Base-by-base conservation (phyloP, 2,329 filamentous ascomycete genomes). In the Septoria petroselini region DNA sequence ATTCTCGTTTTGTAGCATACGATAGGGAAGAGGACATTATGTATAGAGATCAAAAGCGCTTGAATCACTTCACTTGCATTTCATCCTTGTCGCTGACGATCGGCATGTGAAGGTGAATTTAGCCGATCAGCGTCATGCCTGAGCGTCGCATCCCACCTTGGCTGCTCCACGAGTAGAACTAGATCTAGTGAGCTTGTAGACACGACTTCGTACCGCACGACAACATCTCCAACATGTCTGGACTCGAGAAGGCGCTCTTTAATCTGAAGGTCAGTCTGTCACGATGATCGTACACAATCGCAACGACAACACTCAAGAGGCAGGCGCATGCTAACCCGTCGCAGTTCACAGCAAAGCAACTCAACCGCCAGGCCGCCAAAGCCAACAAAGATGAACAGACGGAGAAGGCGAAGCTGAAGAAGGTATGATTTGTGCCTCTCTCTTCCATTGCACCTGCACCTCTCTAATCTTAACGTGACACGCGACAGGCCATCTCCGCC, bases 341-440 rank as follows among this genome's bases (percentile, higher is more conserved):
- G 25, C 59, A 80, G 79, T 81, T 83, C 70, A 83, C 80, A 27
- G 76, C 79, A 43, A 83, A 82, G 66, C 78, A 81, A 69, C 75
- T 83, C 47, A 82, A 81, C 63, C 71, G 80, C 57, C 79, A 83
- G 71, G 77, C 80, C 14, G 75, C 76, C 41, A 82, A 82, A 66
- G 79, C 80, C 21, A 76, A 74, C 50, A 82, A 82, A 63, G 79
- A 81, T 64, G 79, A 83, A 62, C 76, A 76, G 57, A 69, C 75
- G 1, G 80, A 83, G 70, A 80, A 82, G 64, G 72, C 77, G 50
- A 82, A 82, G 65, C 67, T 83, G 48, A 81, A 82, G 68, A 82
- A 82, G 72, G 43, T 37, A 47, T 18, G 3, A 2, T 7, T 9
- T 23, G 14, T 11, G 3, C 6, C 5, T n/a, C 7, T 7, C 31